These are phyloP conservation scores for Diaporthe humulicola DNA, from an alignment of 2,329 filamentous ascomycete genomes.

Conservation along the genomic window DNA sequence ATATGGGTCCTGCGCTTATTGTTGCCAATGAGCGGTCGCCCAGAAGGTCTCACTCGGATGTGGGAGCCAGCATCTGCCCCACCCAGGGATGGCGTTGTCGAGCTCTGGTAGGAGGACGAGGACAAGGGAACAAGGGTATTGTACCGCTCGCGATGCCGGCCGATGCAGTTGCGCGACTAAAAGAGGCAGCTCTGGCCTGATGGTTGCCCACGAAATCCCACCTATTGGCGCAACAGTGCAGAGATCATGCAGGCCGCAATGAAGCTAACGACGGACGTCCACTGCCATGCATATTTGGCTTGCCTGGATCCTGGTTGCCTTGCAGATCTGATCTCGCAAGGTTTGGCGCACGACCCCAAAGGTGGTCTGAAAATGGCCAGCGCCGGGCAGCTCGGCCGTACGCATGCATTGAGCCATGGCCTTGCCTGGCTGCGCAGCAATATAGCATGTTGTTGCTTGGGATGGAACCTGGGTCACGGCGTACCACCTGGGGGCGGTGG, in stretches of 20 bases:
- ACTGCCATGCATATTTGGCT: conserved; percentile 43
- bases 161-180: conserved; percentile 48
- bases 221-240: conserved; percentile 48
- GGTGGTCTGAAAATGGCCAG: conserved; percentile 18
- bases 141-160: conserved; percentile 36
- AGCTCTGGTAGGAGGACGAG: conserved; percentile 39
- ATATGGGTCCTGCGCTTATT: conserved; percentile 45
- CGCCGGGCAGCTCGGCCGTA: conserved; percentile 34
- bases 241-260: conserved; percentile 41
- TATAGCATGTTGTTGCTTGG: conserved; percentile 16
- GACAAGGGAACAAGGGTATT: conserved; percentile 38
- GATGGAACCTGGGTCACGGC: conserved; percentile 3
- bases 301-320: conserved; percentile 41
- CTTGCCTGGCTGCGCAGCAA: conserved; percentile 7
- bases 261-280: conserved; percentile 30
- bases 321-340: conserved; percentile 33
- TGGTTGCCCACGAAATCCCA: conserved; percentile 45
- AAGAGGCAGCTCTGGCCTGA: conserved; percentile 48
- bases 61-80: conserved; percentile 48
- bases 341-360: conserved; percentile 39
- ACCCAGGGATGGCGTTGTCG: conserved; percentile 42
- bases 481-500: conserved; percentile 21
- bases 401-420: conserved; percentile 23
- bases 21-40: conserved; percentile 46
- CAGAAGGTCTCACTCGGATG: conserved; percentile 48